Evolutionary conservation across 2,329 filamentous ascomycete species (phyloP).

Genomic region (Nectriaceae sp.): DNA sequence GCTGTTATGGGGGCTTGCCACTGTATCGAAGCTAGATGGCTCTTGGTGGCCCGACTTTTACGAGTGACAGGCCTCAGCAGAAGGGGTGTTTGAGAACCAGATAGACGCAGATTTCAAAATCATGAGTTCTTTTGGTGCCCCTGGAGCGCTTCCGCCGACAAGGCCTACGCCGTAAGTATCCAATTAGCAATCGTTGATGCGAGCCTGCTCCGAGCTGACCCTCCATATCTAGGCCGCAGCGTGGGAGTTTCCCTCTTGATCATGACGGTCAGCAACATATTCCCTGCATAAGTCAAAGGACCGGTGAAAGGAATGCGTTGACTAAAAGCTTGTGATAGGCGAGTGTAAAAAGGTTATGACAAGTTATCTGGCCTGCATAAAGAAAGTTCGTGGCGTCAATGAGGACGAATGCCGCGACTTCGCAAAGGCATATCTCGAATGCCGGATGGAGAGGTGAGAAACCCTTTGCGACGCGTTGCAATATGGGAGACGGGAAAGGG

Average conservation of each 20-base stretch:
- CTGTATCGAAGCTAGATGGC: neutral
- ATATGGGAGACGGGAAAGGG: no score
- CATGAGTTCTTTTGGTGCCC: conserved; percentile 70
- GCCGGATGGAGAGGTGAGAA: conserved; percentile 89
- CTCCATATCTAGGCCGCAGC: conserved; percentile 67
- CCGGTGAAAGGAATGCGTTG: neutral
- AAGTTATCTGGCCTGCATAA: conserved; percentile 84
- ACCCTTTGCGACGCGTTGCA: conserved; percentile 6
- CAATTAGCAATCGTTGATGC: neutral
- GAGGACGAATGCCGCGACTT: conserved; percentile 81
- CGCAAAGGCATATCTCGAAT: conserved; percentile 86
- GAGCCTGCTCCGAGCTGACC: neutral
- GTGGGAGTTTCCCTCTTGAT: conserved; percentile 90
- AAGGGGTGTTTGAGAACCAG: conserved; percentile 4
- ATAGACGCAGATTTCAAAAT: conserved; percentile 10
- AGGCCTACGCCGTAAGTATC: conserved; percentile 69
- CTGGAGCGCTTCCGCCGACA: conserved; percentile 63
- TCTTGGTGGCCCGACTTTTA: conserved; percentile 10
- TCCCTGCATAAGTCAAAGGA: neutral
- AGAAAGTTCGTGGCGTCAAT: conserved; percentile 80
- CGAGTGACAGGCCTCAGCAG: conserved; percentile 8
- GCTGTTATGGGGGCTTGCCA: neutral
- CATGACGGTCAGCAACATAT: conserved; percentile 63
- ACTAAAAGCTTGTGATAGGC: conserved; percentile 52
- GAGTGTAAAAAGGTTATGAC: conserved; percentile 93